phyloP scores from a whole-genome alignment of 805 yeast species.

The Tetrapisispora nanseiensis region DNA sequence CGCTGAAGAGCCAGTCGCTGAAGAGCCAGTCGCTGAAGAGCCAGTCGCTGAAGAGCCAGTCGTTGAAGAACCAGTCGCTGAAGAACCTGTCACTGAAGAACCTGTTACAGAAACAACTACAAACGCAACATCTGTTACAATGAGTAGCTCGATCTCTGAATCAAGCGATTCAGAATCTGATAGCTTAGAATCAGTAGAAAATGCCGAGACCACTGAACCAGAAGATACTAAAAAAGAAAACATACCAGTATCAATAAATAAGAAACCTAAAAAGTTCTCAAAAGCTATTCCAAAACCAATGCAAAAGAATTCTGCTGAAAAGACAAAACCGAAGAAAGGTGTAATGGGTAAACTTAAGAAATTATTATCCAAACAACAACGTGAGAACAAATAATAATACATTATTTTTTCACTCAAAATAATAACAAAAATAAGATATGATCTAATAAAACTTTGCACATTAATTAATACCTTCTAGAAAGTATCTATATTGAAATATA shows the following conservation, averaged over 20 bases:
- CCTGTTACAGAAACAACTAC: neutral
- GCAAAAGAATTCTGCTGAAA: neutral
- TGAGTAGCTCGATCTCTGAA: neutral
- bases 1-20: neutral
- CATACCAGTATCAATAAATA: too few relatives aligned
- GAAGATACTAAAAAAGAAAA: neutral
- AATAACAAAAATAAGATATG: neutral
- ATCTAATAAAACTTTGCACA: neutral
- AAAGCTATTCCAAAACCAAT: neutral
- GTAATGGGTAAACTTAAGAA: constrained; percentile 1
- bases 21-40: constrained; percentile 47
- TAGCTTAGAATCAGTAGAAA: neutral
- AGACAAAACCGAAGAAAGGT: neutral
- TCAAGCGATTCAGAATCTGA: neutral
- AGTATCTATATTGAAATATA: neutral
- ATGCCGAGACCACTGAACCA: neutral
- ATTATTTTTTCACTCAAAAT: too few relatives aligned
- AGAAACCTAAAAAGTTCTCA: neutral
- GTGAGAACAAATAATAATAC: neutral
- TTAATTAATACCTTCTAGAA: neutral
- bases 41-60: constrained; percentile 51
- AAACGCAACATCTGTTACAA: neutral
- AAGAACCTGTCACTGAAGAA: neutral
- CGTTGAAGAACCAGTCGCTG: constrained; percentile 36
- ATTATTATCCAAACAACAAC: neutral